These are phyloP conservation scores for Dothideomycetes sp. DNA, from an alignment of 2,329 filamentous ascomycete genomes.

Conservation along the genomic window DNA sequence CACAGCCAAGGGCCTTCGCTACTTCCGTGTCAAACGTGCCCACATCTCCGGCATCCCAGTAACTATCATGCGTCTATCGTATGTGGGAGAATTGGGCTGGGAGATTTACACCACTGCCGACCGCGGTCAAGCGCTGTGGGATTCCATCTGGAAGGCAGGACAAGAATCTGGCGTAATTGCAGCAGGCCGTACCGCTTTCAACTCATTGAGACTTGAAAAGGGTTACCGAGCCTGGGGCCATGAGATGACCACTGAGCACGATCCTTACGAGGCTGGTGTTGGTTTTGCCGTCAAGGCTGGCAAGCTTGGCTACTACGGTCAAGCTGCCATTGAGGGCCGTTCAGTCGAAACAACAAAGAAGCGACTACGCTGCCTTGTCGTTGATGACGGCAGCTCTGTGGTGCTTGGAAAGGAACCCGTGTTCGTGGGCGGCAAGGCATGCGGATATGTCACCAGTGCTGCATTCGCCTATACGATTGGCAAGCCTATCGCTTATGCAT, in stretches of 20 bases:
- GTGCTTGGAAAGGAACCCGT: slow-evolving; percentile 56
- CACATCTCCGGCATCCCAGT: slow-evolving; percentile 49
- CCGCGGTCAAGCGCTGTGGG: slow-evolving; percentile 50
- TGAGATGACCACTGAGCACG: slow-evolving; percentile 53
- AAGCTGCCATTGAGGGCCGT: slow-evolving; percentile 37
- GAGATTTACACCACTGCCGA: slow-evolving; percentile 54
- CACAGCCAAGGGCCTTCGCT: slow-evolving; percentile 38
- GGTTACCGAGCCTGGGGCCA: slow-evolving; percentile 49
- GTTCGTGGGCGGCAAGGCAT: slow-evolving; percentile 37
- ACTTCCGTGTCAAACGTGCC: slow-evolving; percentile 42
- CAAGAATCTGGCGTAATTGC: slow-evolving; percentile 48
- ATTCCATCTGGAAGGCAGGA: slow-evolving; percentile 47
- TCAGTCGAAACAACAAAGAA: slow-evolving; percentile 29
- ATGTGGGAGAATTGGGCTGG: slow-evolving; percentile 54
- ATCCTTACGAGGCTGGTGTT: slow-evolving; percentile 51
- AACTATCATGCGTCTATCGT: slow-evolving; percentile 47
- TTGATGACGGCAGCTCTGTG: slow-evolving; percentile 49
- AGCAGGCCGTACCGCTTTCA: slow-evolving; percentile 50
- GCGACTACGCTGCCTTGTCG: slow-evolving; percentile 41
- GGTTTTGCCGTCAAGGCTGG: slow-evolving; percentile 39
- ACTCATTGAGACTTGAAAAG: slow-evolving; percentile 50
- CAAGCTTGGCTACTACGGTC: slow-evolving; percentile 45
- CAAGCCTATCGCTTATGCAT: slow-evolving; percentile 52
- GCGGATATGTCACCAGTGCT: slow-evolving; percentile 52
- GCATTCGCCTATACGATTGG: slow-evolving; percentile 52